These are phyloP conservation scores for Hyaloperonospora brassicae DNA, from an alignment of 352 stramenopile species.

Conservation along the genomic window DNA sequence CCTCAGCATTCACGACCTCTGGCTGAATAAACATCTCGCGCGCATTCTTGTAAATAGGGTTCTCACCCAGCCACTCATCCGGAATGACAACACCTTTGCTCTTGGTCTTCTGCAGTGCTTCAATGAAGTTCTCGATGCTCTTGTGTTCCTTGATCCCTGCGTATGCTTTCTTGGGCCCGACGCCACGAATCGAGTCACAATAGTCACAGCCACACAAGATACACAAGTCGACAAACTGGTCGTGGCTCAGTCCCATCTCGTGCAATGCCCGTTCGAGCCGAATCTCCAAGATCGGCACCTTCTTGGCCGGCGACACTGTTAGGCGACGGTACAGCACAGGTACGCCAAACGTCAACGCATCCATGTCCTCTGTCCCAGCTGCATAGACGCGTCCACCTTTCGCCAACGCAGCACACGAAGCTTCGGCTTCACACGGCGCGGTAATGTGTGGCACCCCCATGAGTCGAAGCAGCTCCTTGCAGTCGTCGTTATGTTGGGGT, in stretches of 20 bases:
- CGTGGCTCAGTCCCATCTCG: slow-evolving; percentile 89
- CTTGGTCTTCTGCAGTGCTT: slow-evolving; percentile 82
- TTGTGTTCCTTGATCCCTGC: slow-evolving; percentile 95
- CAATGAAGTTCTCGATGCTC: slow-evolving; percentile 92
- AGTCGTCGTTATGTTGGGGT: slow-evolving; percentile 89
- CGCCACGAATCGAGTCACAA: slow-evolving; percentile 94
- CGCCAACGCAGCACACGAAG: slow-evolving; percentile 92
- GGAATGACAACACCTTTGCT: slow-evolving; percentile 78
- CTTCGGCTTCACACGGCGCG: slow-evolving; percentile 97
- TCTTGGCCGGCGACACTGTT: slow-evolving; percentile 83
- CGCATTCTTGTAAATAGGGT: slow-evolving; percentile 89
- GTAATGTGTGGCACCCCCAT: slow-evolving; percentile 96
- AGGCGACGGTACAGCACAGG: slow-evolving; percentile 91
- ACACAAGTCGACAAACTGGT: slow-evolving; percentile 97
- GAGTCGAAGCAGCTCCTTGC: slow-evolving; percentile 87
- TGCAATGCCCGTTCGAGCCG: slow-evolving; percentile 87
- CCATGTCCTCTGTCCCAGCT: slow-evolving; percentile 98
- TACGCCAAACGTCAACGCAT: slow-evolving; percentile 97
- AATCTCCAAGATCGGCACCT: slow-evolving; percentile 88
- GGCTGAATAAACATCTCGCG: slow-evolving; percentile 89
- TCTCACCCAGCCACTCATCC: slow-evolving; percentile 78
- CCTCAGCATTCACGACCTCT: slow-evolving; percentile 53
- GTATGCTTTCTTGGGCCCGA: slow-evolving; percentile 96
- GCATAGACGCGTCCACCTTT: slow-evolving; percentile 91
- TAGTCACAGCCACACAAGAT: slow-evolving; percentile 99